Percentiles rank a stretch among this genome's conserved stretches.
phyloP scores from a whole-genome alignment of 805 yeast genomes.

The Diddensiella caesifluorescens region DNA sequence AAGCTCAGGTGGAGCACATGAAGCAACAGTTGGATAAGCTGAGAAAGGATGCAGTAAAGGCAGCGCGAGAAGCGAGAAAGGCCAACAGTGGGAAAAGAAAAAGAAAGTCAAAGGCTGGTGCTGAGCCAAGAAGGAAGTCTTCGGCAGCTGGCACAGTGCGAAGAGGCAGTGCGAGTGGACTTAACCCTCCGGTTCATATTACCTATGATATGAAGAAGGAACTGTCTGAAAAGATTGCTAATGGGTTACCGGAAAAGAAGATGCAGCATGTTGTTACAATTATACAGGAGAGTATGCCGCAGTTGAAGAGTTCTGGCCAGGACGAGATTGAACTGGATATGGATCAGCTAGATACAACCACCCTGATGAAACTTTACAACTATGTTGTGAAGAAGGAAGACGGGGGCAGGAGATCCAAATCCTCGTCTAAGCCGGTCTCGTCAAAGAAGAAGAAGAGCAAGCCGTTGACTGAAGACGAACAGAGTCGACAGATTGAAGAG shows the following conservation, averaged over 20 bases:
- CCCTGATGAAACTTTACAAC: constrained; percentile 77
- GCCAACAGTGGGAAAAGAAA: constrained; percentile 44
- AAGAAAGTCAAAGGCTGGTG: constrained; percentile 28
- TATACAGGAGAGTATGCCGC: constrained; percentile 72
- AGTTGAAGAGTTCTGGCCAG: constrained; percentile 50
- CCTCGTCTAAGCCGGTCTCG: constrained; percentile 12
- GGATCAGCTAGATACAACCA: constrained; percentile 82
- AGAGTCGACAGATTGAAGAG: constrained; percentile 59
- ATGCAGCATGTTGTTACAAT: constrained; percentile 78
- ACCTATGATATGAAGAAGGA: constrained; percentile 97
- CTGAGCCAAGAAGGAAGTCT: constrained; percentile 11
- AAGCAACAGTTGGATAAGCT: constrained; percentile 75
- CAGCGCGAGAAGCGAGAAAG: constrained; percentile 40
- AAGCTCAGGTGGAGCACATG: constrained; percentile 81
- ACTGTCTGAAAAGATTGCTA: constrained; percentile 78
- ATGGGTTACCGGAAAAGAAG: constrained; percentile 66
- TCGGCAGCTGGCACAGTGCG: constrained; percentile 18
- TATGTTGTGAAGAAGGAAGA: constrained; percentile 57
- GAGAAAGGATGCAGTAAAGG: constrained; percentile 47
- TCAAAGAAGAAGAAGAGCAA: constrained; percentile 44
- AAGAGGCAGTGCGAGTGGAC: constrained; percentile 14
- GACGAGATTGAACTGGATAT: constrained; percentile 96
- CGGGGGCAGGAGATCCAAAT: constrained; percentile 12
- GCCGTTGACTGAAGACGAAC: constrained; percentile 61
- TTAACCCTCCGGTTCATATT: constrained; percentile 39